A percentile compares a stretch with the other conserved stretches of the same genome.
phyloP scores from a whole-genome alignment of 129 eudicot species.

The Lonicera japonica region DNA sequence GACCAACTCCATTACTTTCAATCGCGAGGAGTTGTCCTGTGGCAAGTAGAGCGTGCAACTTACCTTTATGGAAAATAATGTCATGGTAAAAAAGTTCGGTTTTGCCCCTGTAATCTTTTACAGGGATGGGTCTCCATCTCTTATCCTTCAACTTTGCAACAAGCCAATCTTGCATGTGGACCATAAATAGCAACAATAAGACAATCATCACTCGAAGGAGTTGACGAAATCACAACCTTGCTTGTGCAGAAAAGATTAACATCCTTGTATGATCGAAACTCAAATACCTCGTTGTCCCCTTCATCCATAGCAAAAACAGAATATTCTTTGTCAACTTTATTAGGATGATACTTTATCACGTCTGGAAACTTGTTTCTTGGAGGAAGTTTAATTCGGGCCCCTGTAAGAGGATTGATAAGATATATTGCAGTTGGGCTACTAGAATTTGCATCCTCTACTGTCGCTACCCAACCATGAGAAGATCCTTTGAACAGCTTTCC shows the following conservation, averaged over 20 bases:
- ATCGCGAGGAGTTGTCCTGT: background rate
- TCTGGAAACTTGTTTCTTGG: background rate
- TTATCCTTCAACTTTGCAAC: background rate
- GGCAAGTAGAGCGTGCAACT: background rate
- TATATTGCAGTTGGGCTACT: background rate
- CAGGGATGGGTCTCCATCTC: background rate
- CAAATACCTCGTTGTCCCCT: background rate
- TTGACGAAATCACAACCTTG: background rate
- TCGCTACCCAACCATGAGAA: background rate
- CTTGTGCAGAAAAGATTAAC: background rate
- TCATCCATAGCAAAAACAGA: no score
- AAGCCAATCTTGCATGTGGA: background rate
- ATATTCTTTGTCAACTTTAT: background rate
- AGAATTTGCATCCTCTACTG: background rate
- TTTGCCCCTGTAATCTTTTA: background rate
- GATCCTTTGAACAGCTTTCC: background rate
- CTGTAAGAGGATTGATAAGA: background rate
- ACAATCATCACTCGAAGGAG: background rate
- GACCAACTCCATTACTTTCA: background rate
- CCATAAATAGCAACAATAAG: background rate
- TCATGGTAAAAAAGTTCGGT: background rate
- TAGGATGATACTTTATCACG: background rate
- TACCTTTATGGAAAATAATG: background rate
- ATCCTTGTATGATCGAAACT: no score
- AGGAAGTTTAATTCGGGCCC: background rate